Evolutionary conservation across 108 stramenopile genomes (phyloP).

Genomic region (Skeletonema tropicum): DNA sequence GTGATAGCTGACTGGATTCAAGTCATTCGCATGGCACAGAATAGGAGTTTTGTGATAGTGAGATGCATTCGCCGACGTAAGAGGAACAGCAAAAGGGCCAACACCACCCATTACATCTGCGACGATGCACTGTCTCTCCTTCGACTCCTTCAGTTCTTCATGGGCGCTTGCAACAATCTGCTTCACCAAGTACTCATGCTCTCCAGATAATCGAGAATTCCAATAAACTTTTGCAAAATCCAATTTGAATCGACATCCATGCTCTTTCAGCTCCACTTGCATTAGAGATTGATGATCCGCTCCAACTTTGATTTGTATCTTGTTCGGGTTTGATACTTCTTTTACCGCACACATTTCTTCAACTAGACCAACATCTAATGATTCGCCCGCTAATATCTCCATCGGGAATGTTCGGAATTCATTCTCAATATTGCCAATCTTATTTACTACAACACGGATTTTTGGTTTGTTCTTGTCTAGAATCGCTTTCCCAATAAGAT

Average conservation of each 20-base stretch:
- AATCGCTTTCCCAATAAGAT: constrained; percentile 90
- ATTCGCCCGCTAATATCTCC: constrained; percentile 92
- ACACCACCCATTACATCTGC: constrained; percentile 97
- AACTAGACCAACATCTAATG: constrained; percentile 15
- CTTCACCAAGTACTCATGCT: constrained; percentile 89
- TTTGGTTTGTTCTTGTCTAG: constrained; percentile 89
- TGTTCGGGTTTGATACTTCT: constrained; percentile 34
- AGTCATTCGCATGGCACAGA: constrained; percentile 76
- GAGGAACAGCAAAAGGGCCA: constrained; percentile 97
- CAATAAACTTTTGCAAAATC: constrained; percentile 97
- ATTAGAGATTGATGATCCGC: constrained; percentile 37
- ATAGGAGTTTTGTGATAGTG: constrained; percentile 22
- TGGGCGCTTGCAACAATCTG: constrained; percentile 55
- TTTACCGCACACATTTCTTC: constrained; percentile 18
- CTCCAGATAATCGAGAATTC: constrained; percentile 92
- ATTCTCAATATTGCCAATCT: constrained; percentile 90
- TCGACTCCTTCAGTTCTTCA: neutral
- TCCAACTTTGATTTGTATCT: constrained; percentile 33
- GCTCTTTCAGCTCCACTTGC: constrained; percentile 84
- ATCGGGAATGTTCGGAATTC: constrained; percentile 96
- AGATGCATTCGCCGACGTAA: constrained; percentile 55
- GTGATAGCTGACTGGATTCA: constrained; percentile 87
- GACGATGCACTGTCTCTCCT: constrained; percentile 53
- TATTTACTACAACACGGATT: constrained; percentile 94
- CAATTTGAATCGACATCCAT: constrained; percentile 85